A percentile compares a stretch with the other conserved stretches of the same genome.
Evolutionary conservation across 1,284 basidiomycete genomes (phyloP).

Genomic region (Moesziomyces sp.): DNA sequence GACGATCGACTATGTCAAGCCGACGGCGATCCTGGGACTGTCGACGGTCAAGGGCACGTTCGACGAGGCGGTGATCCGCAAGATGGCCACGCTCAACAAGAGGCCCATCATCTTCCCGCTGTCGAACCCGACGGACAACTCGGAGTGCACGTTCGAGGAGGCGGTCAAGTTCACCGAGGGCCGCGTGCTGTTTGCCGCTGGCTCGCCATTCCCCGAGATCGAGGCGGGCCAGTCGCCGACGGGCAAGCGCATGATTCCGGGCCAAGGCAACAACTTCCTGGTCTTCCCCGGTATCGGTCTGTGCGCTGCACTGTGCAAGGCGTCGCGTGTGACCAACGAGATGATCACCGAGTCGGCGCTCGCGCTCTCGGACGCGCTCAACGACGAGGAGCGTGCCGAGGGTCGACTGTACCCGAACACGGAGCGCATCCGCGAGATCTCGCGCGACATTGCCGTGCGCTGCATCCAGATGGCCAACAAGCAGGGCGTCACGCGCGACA

Average conservation of each 20-base stretch:
- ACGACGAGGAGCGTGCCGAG: constrained; percentile 74
- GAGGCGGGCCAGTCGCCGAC: constrained; percentile 69
- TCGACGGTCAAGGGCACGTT: constrained; percentile 89
- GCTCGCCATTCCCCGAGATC: constrained; percentile 84
- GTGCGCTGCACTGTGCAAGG: constrained; percentile 74
- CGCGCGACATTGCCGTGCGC: constrained; percentile 54
- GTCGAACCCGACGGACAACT: constrained; percentile 88
- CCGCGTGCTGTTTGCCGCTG: constrained; percentile 83
- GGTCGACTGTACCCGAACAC: constrained; percentile 61
- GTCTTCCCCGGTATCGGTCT: constrained; percentile 61
- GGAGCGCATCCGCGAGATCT: constrained; percentile 62
- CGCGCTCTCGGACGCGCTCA: constrained; percentile 82
- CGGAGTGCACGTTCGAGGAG: constrained; percentile 79
- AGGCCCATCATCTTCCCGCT: constrained; percentile 94
- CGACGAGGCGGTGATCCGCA: constrained; percentile 77
- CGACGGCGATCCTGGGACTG: constrained; percentile 89
- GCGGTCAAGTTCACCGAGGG: constrained; percentile 78
- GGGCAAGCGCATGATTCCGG: constrained; percentile 78
- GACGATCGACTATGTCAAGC: constrained; percentile 85
- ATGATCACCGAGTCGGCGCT: constrained; percentile 76
- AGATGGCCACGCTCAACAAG: constrained; percentile 85
- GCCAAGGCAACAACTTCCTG: constrained; percentile 87
- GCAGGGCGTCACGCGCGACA: constrained; percentile 57
- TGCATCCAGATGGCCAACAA: constrained; percentile 64
- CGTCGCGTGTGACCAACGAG: constrained; percentile 76